Evolutionary conservation across 768 basidiomycete species (phyloP), one percentile per base, ranked within the genome.

Genomic region (Mycena sanguinolenta): DNA sequence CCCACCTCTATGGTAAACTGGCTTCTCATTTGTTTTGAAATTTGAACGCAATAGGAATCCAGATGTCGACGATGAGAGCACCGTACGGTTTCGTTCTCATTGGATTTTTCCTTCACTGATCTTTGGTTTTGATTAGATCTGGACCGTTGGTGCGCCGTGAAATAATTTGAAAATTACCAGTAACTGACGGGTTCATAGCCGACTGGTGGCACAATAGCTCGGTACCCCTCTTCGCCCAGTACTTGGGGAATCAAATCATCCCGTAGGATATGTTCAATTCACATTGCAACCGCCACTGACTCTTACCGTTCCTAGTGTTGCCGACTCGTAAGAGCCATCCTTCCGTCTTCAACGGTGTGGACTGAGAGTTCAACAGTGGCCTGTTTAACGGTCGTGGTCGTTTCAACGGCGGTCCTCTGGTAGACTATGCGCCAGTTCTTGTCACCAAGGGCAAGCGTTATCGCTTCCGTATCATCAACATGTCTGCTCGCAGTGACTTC

Each of bases 391-490:
- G n/a, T 84, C 52, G 58, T n/a, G 83, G 85, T 23, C 79, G 85
- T 36, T 76, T 68, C 59, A 58, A 62, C 38, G 53, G 58, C 12
- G 84, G 84, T 12, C 81, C 84, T 32, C 9, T 46, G 10, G 67
- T 69, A 8, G 71, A 77, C 1, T 75, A 84, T 23, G 61, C 85
- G 0, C 74, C 82, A 6, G 72, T 84, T 68, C 73, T 75, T 53
- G 80, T 86, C 32, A 25, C 4, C 2, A 53, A 27, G 0, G 80
- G 79, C 13, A 60, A 68, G 42, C 75, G 84, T n/a, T 86, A 85
- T 65, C 82, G 85, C 25, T 84, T 86, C 75, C 84, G 85, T 19
- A 21, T 86, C 12, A 59, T 86, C 61, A 73, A 75, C 57, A 79
- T 76, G 13, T 80, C 83, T 38, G 84, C 83, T 61, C 73, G 78